Percentiles rank a stretch among this genome's conserved stretches.
Conservation (phyloP, 1,284 basidiomycete species). For the Rhodotorula sp. region DNA sequence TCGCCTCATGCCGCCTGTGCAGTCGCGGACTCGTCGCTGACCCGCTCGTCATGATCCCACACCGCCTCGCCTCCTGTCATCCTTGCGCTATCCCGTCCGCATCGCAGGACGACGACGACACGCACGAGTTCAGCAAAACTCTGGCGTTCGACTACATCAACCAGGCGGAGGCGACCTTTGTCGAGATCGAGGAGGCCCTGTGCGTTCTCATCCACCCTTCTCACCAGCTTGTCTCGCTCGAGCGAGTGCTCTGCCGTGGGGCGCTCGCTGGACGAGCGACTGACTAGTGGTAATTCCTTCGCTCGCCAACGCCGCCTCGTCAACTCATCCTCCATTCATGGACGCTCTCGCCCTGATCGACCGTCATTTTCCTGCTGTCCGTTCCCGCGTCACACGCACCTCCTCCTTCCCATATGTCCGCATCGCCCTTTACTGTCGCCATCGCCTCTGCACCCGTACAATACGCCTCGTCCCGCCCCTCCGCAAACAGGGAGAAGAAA, state of each 20-base stretch:
- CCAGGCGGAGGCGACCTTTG: constrained; percentile 51
- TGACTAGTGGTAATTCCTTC: background rate
- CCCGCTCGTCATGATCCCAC: background rate
- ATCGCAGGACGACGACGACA: constrained; percentile 50
- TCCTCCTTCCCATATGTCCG: background rate
- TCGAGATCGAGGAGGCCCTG: constrained; percentile 50
- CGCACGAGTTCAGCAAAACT: constrained; percentile 49
- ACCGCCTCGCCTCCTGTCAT: background rate
- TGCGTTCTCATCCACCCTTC: constrained; percentile 36
- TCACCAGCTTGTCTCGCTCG: too few relatives aligned
- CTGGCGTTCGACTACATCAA: constrained; percentile 53
- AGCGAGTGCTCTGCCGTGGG: too few relatives aligned
- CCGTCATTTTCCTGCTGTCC: background rate
- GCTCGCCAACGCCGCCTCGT: background rate
- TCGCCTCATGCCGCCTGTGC: too few relatives aligned
- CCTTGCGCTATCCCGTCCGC: background rate
- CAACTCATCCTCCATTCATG: too few relatives aligned
- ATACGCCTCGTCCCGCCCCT: background rate
- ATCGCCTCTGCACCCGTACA: background rate
- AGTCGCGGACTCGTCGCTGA: background rate
- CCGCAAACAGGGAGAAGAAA: constrained; percentile 31
- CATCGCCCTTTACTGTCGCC: background rate
- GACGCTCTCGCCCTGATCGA: background rate
- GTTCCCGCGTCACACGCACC: too few relatives aligned
- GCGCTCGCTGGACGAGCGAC: background rate